Conservation (phyloP, 2,329 filamentous ascomycete species). For the Neonectria punicea region DNA sequence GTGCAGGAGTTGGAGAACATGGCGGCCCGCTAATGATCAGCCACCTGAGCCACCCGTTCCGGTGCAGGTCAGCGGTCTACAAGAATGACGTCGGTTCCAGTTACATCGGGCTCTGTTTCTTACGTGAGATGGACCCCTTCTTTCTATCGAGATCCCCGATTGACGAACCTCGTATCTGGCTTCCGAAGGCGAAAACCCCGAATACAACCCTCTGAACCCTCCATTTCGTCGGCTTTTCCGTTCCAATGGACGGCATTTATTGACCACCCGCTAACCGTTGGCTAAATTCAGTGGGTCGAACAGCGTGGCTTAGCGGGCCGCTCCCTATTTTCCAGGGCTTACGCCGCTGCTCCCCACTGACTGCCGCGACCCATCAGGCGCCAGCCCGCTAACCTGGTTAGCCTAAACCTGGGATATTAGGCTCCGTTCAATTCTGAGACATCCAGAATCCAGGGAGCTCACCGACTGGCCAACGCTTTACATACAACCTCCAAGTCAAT, state of each 20-base stretch:
- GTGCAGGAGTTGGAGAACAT: not conserved
- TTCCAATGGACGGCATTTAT: not conserved
- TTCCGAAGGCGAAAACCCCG: not conserved
- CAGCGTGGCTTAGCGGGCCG: constrained; percentile 13
- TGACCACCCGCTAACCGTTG: not conserved
- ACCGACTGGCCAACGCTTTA: not conserved
- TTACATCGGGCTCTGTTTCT: not conserved
- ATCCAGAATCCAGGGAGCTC: not conserved
- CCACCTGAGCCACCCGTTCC: not conserved
- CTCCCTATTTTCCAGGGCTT: not conserved
- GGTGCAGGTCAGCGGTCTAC: not conserved
- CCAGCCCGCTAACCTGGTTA: too few species aligned
- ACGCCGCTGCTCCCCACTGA: constrained; percentile 1
- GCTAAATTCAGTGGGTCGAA: not conserved
- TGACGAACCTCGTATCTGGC: not conserved
- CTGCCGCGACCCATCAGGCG: not conserved
- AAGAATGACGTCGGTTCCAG: not conserved
- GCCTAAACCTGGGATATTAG: not conserved
- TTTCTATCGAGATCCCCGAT: constrained; percentile 1
- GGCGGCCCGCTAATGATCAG: not conserved
- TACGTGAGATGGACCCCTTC: not conserved
- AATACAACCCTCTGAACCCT: not conserved
- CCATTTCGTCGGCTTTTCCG: not conserved
- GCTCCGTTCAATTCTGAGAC: not conserved
- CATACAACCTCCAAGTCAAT: not conserved